Conservation (phyloP, 306 rosid genomes). For the Prunus mira region DNA sequence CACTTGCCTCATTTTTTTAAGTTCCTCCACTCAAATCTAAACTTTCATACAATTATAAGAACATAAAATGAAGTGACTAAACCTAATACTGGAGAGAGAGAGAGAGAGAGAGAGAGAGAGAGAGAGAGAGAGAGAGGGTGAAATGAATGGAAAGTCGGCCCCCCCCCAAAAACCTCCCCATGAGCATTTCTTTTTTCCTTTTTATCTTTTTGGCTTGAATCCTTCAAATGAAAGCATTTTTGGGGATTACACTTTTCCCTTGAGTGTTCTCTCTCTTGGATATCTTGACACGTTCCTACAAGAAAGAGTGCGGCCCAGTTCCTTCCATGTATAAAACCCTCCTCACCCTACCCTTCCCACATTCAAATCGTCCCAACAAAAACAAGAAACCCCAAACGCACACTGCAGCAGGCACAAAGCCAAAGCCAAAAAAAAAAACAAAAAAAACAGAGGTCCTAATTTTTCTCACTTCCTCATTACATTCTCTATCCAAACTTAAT, state of each 20-base stretch:
- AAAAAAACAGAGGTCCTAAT: not conserved
- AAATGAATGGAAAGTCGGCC: constrained; percentile 25
- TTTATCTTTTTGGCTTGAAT: not conserved
- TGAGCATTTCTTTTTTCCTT: constrained; percentile 7
- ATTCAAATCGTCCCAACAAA: constrained; percentile 30
- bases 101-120: not conserved
- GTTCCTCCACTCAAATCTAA: constrained; percentile 24
- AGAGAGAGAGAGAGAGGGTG: not conserved
- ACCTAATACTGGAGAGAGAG: not conserved
- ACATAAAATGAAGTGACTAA: constrained; percentile 3
- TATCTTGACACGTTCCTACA: constrained; percentile 45
- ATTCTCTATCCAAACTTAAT: constrained; percentile 12
- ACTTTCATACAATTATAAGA: not conserved
- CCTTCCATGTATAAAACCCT: constrained; percentile 50
- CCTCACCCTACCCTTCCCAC: constrained; percentile 27
- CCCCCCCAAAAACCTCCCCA: constrained; percentile 17
- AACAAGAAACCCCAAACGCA: not conserved
- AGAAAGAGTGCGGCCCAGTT: constrained; percentile 29
- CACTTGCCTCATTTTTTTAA: constrained; percentile 16
- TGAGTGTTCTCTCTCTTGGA: constrained; percentile 16
- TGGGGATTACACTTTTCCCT: not conserved
- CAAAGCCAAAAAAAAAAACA: not conserved
- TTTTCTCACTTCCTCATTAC: not conserved
- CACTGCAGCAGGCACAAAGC: too few relatives aligned
- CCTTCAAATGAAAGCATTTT: not conserved